A percentile compares a stretch with the other conserved stretches of the same genome.
These are phyloP conservation scores for Penicillium waksmanii DNA, from an alignment of 495 filamentous ascomycete species.

Conservation along the genomic window DNA sequence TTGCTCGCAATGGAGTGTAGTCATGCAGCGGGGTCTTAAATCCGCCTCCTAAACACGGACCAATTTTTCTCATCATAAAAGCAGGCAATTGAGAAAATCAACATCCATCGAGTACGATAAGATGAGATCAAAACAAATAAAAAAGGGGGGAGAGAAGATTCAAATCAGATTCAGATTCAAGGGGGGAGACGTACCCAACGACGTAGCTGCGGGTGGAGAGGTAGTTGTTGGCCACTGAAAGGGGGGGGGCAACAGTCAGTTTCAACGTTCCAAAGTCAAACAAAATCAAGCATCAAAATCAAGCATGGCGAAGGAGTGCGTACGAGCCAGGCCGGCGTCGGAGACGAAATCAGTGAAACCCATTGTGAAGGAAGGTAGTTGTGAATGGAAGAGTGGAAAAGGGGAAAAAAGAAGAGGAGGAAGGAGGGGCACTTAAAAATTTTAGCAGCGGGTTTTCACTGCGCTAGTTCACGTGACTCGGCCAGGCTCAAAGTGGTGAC, in stretches of 20 bases:
- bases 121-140: constrained; percentile 16
- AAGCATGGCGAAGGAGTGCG: constrained; percentile 39
- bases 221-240: constrained; percentile 87
- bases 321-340: constrained; percentile 85
- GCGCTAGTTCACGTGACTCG: constrained; percentile 40
- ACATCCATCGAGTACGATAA: constrained; percentile 4
- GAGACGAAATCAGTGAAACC: constrained; percentile 92
- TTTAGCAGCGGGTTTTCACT: constrained; percentile 37
- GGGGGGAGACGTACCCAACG: constrained; percentile 68
- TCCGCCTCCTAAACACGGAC: constrained; percentile 99
- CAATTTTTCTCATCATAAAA: constrained; percentile 88
- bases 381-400: constrained; percentile 10
- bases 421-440: neutral
- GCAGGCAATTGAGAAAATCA: constrained; percentile 20
- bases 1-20: constrained; percentile 75
- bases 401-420: constrained; percentile 29
- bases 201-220: constrained; percentile 91
- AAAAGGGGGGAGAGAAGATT: constrained; percentile 9
- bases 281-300: constrained; percentile 7
- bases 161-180: constrained; percentile 16
- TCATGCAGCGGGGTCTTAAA: constrained; percentile 93
- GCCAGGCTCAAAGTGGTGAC: constrained; percentile 17
- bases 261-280: constrained; percentile 26
- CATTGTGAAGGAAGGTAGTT: constrained; percentile 63
- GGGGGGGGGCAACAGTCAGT: constrained; percentile 39